phyloP scores from a whole-genome alignment of 768 basidiomycete genomes.

The Russula lepida region DNA sequence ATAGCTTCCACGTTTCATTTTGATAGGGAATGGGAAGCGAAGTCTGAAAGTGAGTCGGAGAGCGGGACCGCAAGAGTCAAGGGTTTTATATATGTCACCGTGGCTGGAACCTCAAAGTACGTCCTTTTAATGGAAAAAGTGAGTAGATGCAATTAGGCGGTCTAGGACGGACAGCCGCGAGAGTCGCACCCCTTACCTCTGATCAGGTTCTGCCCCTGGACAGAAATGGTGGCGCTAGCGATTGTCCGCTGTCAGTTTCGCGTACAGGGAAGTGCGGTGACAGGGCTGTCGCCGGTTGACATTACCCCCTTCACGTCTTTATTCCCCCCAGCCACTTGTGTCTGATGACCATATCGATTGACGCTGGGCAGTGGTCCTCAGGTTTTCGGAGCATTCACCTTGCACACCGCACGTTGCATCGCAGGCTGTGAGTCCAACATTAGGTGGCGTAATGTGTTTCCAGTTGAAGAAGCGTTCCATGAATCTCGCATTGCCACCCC shows the following conservation, averaged over 20 bases:
- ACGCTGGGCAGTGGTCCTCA: neutral
- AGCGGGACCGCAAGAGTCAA: neutral
- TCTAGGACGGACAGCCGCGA: neutral
- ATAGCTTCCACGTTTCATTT: conserved; percentile 25
- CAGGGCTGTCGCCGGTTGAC: neutral
- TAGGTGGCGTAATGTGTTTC: neutral
- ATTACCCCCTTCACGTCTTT: neutral
- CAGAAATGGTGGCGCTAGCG: neutral
- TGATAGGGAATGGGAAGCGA: neutral
- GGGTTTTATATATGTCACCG: neutral
- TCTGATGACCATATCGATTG: neutral
- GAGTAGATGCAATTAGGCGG: neutral
- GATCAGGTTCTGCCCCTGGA: conserved; percentile 3
- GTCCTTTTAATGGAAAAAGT: neutral
- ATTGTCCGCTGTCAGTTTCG: neutral
- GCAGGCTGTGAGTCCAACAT: neutral
- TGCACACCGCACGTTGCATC: neutral
- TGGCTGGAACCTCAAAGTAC: neutral
- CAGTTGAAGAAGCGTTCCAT: neutral
- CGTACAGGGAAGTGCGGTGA: neutral
- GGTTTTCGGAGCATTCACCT: neutral
- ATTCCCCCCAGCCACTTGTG: neutral
- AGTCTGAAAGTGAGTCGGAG: neutral
- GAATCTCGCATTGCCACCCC: neutral
- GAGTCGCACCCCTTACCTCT: neutral